These are phyloP conservation scores for Bjerkandera adusta DNA, from an alignment of 1,284 basidiomycete species.

Conservation along the genomic window DNA sequence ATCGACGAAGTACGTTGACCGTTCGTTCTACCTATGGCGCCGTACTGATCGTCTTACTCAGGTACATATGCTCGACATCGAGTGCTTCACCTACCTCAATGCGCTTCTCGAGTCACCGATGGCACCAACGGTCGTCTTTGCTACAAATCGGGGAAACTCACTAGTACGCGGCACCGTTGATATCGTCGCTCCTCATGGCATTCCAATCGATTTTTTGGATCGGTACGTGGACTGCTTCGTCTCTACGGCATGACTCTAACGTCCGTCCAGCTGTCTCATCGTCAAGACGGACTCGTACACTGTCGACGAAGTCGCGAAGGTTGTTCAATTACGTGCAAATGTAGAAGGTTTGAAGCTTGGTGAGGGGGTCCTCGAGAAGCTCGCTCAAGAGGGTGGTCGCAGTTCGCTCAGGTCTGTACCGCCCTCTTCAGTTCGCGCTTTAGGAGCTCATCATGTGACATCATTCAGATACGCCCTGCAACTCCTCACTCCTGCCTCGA, in stretches of 20 bases:
- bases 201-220: constrained; percentile 93
- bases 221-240: constrained; percentile 48
- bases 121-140: constrained; percentile 96
- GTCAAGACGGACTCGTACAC: constrained; percentile 90
- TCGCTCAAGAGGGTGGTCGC: constrained; percentile 83
- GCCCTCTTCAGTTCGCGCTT: background rate
- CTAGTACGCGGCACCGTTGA: constrained; percentile 93
- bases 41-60: constrained; percentile 29
- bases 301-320: constrained; percentile 83
- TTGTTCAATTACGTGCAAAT: constrained; percentile 83
- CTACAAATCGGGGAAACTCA: constrained; percentile 92
- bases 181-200: constrained; percentile 89
- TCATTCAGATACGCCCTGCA: constrained; percentile 82
- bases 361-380: constrained; percentile 74
- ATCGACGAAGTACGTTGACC: constrained; percentile 86
- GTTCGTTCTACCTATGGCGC: background rate
- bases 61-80: constrained; percentile 99
- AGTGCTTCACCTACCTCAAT: constrained; percentile 99
- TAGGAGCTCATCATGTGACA: constrained; percentile 1
- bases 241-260: constrained; percentile 12
- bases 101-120: constrained; percentile 93
- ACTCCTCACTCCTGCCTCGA: constrained; percentile 89
- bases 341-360: constrained; percentile 85
- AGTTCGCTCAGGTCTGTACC: constrained; percentile 82
- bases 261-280: constrained; percentile 80